Evolutionary conservation across 495 filamentous ascomycete species (phyloP).

Genomic region (Oidiodendron maius): DNA sequence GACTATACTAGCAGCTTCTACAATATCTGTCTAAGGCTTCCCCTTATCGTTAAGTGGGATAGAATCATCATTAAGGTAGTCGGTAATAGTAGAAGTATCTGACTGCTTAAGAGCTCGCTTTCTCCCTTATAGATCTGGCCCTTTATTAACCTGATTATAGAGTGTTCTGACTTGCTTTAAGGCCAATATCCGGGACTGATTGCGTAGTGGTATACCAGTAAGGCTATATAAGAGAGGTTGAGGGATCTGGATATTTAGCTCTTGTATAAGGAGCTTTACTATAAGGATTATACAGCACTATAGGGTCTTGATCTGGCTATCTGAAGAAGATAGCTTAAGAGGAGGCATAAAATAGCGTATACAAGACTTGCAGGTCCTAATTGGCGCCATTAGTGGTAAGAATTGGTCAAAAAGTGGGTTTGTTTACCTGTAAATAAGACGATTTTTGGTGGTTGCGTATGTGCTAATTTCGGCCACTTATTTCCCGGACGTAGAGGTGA

Average conservation of each 20-base stretch:
- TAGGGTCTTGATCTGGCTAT: neutral
- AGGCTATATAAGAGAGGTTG: no score
- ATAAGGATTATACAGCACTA: neutral
- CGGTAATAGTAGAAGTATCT: neutral
- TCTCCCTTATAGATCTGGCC: neutral
- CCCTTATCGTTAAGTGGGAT: neutral
- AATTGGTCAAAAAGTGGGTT: neutral
- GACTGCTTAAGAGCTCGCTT: neutral
- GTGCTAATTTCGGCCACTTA: no score
- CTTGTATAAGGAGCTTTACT: neutral
- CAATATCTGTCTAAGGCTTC: conserved; percentile 3
- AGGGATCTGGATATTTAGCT: neutral
- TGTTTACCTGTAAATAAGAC: neutral
- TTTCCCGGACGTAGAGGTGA: no score
- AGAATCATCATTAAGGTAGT: neutral
- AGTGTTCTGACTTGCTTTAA: neutral
- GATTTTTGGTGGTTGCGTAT: neutral
- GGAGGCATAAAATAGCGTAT: neutral
- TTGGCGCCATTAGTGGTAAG: neutral
- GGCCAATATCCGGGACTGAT: neutral
- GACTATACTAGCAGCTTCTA: neutral
- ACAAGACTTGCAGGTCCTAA: neutral
- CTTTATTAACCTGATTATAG: neutral
- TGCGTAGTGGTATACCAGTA: neutral
- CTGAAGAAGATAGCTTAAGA: neutral